These are phyloP conservation scores for Eucalyptus tenuipes DNA, from an alignment of 345 rosid genomes.

Conservation along the genomic window DNA sequence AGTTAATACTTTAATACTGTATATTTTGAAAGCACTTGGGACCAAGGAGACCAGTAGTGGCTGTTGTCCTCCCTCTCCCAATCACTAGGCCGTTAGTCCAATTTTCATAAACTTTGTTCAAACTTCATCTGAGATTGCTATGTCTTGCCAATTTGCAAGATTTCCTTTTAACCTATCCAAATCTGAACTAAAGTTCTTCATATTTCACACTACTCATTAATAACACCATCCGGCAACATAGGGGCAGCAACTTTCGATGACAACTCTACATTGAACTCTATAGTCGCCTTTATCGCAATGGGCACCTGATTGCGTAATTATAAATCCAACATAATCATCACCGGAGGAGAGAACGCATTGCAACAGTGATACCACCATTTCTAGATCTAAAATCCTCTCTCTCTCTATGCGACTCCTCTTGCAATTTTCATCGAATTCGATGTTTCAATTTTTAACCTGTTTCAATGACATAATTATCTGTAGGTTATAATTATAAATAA, in stretches of 20 bases:
- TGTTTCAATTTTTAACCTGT: not conserved
- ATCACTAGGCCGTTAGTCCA: not conserved
- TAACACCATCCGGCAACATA: not conserved
- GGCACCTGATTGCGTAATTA: not conserved
- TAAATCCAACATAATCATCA: not conserved
- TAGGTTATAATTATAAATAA: not conserved
- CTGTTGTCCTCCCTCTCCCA: not conserved
- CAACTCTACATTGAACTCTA: not conserved
- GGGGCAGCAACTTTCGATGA: not conserved
- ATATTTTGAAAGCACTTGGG: not conserved
- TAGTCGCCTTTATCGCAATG: no score
- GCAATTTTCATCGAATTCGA: not conserved
- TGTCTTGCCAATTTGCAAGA: not conserved
- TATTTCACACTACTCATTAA: not conserved
- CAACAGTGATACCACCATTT: rapidly evolving
- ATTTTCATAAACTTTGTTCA: not conserved
- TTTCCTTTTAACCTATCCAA: not conserved
- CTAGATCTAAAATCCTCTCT: not conserved
- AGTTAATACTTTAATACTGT: not conserved
- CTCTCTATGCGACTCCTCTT: not conserved
- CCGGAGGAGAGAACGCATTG: not conserved
- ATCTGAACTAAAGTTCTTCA: not conserved
- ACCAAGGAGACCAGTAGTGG: not conserved
- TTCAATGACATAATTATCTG: not conserved
- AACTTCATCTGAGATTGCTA: not conserved